Evolutionary conservation across 768 basidiomycete species (phyloP), one percentile per base, ranked within the genome.

Genomic region (Tremella mesenterica): DNA sequence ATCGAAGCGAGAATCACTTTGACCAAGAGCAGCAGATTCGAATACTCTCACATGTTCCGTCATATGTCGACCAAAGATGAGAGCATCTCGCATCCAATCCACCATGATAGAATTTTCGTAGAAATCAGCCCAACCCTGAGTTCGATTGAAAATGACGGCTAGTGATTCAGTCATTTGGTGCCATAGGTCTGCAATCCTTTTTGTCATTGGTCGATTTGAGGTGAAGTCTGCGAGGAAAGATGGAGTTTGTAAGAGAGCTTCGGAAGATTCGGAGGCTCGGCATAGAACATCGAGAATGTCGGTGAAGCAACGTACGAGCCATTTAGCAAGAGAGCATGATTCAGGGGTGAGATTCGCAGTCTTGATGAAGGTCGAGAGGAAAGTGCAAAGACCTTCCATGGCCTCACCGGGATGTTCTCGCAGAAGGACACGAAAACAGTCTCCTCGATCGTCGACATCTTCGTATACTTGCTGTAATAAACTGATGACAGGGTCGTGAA

Each of bases 71-170:
- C 85, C 91, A 64, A 95, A 90, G 58, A 97, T 91, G 48, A 97
- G 78, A 2, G 92, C 95, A 69, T 97, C 95, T 51, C 92, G 82
- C 95, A 99, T 97, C 95, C 95, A 99, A 28, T 83, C 80, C 13
- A 86, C 79, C 92, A 99, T 95, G 52, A 83, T 83, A 25, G 83
- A 80, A 61, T 81, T 83, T 50, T 86, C 84, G 71, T 87, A 87
- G 69, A 79, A 85, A 7, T 76, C 71, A 0, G 95, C 81, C 95
- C 95, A 99, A 13, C 76, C 66, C 0, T 84, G 85, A 2, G 91
- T 91, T 48, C 81, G 80, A 66, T 81, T 83, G 76, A 95, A 96
- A 58, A 99, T 89, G 48, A 85, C 78, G 0, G 85, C 80, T 44
- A 93, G 80, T 2, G 86, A 81, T 46, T 79, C 78, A 5, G 84